These are phyloP conservation scores for Naematelia encephala DNA, from an alignment of 768 basidiomycete genomes.

Conservation along the genomic window DNA sequence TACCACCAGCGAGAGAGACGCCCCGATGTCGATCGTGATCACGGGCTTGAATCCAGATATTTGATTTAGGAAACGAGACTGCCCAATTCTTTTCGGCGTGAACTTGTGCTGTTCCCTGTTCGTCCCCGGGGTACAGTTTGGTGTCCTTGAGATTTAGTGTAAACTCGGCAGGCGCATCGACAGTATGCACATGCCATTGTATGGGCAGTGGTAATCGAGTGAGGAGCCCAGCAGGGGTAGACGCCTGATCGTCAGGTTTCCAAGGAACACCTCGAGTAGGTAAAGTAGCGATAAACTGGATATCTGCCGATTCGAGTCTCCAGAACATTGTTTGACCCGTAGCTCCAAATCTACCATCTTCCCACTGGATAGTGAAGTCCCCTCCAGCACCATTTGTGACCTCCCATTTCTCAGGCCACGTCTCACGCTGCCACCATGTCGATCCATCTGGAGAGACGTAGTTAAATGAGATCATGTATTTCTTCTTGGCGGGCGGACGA, in stretches of 20 bases:
- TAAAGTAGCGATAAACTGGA: not conserved
- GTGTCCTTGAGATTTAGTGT: constrained; percentile 2
- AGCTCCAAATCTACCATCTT: constrained; percentile 16
- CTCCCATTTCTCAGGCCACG: constrained; percentile 17
- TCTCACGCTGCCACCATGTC: constrained; percentile 17
- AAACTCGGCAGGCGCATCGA: constrained; percentile 19
- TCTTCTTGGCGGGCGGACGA: not conserved
- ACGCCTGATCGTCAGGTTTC: constrained; percentile 15
- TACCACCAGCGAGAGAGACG: constrained; percentile 27
- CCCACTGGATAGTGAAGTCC: constrained; percentile 20
- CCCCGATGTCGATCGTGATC: constrained; percentile 18
- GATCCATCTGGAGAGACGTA: constrained; percentile 18
- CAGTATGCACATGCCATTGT: constrained; percentile 40
- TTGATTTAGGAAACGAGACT: constrained; percentile 25
- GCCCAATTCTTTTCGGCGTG: constrained; percentile 43
- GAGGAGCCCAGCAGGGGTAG: constrained; percentile 31
- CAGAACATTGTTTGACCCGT: not conserved
- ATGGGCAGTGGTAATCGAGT: constrained; percentile 30
- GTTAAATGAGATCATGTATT: constrained; percentile 29
- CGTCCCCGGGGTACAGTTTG: constrained; percentile 4
- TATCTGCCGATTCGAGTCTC: not conserved
- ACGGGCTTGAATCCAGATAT: constrained; percentile 37
- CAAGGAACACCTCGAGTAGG: constrained; percentile 18
- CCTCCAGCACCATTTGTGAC: constrained; percentile 4
- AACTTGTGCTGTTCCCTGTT: constrained; percentile 15